These are phyloP conservation scores for Vicia sativa DNA, from an alignment of 306 rosid genomes.

Conservation along the genomic window DNA sequence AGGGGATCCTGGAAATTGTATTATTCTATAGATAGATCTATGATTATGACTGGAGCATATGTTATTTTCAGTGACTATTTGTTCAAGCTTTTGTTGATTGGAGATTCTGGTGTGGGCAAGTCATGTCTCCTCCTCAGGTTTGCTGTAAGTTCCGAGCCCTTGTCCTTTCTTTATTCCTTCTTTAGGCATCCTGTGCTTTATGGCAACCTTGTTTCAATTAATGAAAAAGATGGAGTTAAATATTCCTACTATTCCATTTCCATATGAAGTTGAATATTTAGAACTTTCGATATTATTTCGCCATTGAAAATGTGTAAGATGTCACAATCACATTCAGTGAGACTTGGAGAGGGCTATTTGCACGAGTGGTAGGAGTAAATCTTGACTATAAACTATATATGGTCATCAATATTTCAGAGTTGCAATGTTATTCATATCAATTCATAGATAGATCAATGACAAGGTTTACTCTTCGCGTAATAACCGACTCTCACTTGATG, in stretches of 20 bases:
- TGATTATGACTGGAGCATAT: slow-evolving; percentile 19
- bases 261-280: slow-evolving; percentile 6
- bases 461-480: slow-evolving; percentile 1
- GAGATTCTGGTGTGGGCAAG: slow-evolving; percentile 99
- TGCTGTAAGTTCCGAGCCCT: slow-evolving; percentile 72
- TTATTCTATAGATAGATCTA: slow-evolving; percentile 27
- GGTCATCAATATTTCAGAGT: not conserved
- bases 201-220: not conserved
- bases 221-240: slow-evolving; percentile 18
- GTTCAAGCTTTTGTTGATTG: slow-evolving; percentile 95
- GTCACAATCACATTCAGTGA: not conserved
- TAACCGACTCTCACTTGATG: too few relatives aligned
- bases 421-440: not conserved
- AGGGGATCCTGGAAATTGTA: slow-evolving; percentile 12
- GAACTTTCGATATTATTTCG: slow-evolving; percentile 12
- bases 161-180: slow-evolving; percentile 8
- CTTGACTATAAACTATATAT: not conserved
- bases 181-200: not conserved
- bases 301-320: not conserved
- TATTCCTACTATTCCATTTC: not conserved
- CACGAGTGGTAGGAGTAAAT: not conserved
- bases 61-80: slow-evolving; percentile 76
- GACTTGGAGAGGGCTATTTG: not conserved
- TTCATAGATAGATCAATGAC: not conserved
- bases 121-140: slow-evolving; percentile 99